phyloP scores from a whole-genome alignment of 2,329 filamentous ascomycete genomes.

The Aspergillus sp. region DNA sequence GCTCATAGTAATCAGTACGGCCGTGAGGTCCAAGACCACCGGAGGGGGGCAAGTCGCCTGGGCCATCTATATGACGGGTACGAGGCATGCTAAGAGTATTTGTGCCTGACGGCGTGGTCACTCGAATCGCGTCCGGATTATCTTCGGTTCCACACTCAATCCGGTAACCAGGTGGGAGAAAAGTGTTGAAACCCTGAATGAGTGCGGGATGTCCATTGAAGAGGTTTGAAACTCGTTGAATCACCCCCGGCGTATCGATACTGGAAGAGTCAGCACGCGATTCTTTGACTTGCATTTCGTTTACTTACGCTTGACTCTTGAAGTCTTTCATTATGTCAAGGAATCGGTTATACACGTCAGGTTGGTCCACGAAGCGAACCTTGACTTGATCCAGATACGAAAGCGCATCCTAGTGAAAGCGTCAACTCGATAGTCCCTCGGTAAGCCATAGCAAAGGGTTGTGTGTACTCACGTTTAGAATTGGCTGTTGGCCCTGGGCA shows the following conservation, averaged over 20 bases:
- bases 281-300: not conserved
- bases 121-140: slow-evolving; percentile 92
- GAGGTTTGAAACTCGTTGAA: slow-evolving; percentile 90
- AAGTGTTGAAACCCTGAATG: slow-evolving; percentile 98
- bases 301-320: slow-evolving; percentile 85
- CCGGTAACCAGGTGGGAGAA: slow-evolving; percentile 89
- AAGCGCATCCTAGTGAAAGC: slow-evolving; percentile 67
- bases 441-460: slow-evolving; percentile 5
- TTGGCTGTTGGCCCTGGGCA: slow-evolving; percentile 79
- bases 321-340: slow-evolving; percentile 99
- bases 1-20: slow-evolving; percentile 42
- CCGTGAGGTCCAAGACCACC: slow-evolving; percentile 32
- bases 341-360: slow-evolving; percentile 95
- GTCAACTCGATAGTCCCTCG: not conserved
- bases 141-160: slow-evolving; percentile 95
- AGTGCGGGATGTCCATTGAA: slow-evolving; percentile 94
- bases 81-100: slow-evolving; percentile 78
- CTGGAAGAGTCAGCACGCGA: slow-evolving; percentile 37
- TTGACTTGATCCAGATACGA: slow-evolving; percentile 98
- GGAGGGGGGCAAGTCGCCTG: slow-evolving; percentile 32
- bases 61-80: slow-evolving; percentile 35
- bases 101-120: slow-evolving; percentile 97
- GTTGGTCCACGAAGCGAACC: slow-evolving; percentile 93
- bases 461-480: slow-evolving; percentile 60
- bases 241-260: slow-evolving; percentile 96